Base-by-base conservation (phyloP, 2,329 filamentous ascomycete genomes). In the Geosmithia putterillii region DNA sequence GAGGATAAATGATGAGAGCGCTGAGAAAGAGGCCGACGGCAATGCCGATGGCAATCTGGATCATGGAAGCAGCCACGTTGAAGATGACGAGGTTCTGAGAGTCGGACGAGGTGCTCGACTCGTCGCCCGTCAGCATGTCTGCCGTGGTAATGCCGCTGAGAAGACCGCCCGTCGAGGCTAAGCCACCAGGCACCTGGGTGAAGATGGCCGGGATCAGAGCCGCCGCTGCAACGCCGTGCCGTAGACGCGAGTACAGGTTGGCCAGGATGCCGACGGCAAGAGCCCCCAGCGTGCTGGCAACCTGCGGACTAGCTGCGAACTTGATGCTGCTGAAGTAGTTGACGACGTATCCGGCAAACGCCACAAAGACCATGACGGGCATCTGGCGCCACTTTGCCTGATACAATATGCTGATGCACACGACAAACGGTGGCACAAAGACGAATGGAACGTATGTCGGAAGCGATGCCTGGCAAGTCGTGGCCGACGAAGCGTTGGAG, bases 301-400 rank as follows among this genome's bases (percentile, higher is more conserved):
- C 76, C 54, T 89, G 84, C 0, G 82, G 77, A 47, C 84, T 86
- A 20, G 73, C 76, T 6, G 69, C 63, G 55, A 90, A 86, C 36
- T 70, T 76, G 20, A 71, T 65, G 15, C 75, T 73, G 40, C 75
- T 79, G 62, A 83, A 88, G 62, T 76, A 87, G 56, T 84, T 89
- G 51, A 86, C 81, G 3, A 86, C 62, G 56, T 88, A 90, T 3
- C 86, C 86, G 0, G 74, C 70, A 45, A 84, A 75, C 2, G 84
- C 76, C 44, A 92, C 86, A 40, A 80, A 35, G 2, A 86, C 63
- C 84, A 90, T 90, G 42, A 84, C 69, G 0, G 86, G 86, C 51
- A 82, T 76, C 57, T 92, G 86, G 51, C 79, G 83, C 76, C 79
- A 87, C 58, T 86, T 87, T 35, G 83, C 85, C 52, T 89, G 83